Percentiles rank a stretch among this genome's conserved stretches.
Conservation (phyloP, 768 basidiomycete species). For the Xerocomus brunneocitrinus region DNA sequence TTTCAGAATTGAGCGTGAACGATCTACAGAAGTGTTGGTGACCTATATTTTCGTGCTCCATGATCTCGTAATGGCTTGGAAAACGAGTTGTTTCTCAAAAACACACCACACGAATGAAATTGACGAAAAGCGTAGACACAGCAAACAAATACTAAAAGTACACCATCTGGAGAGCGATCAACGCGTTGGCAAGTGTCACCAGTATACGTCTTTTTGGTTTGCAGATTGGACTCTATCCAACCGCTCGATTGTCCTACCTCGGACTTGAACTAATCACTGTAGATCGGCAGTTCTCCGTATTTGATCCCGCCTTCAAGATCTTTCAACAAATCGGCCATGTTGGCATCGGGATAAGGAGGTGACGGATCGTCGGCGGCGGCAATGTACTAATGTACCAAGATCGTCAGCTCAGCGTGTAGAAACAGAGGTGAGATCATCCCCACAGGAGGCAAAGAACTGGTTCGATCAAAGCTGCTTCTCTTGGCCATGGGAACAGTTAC, state of each 20-base stretch:
- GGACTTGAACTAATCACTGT: conserved; percentile 26
- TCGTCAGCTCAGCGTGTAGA: not conserved
- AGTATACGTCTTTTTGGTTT: not conserved
- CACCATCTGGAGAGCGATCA: conserved; percentile 11
- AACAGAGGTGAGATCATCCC: conserved; percentile 3
- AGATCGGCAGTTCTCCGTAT: conserved; percentile 41
- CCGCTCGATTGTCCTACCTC: not conserved
- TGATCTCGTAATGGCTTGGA: not conserved
- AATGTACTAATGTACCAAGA: conserved; percentile 33
- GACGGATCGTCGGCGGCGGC: conserved; percentile 34
- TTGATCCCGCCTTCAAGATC: conserved; percentile 25
- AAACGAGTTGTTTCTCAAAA: not conserved
- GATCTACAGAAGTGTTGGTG: conserved; percentile 2
- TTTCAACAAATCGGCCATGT: conserved; percentile 24
- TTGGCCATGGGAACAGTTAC: conserved; percentile 35
- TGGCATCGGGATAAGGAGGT: conserved; percentile 30
- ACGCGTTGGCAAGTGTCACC: conserved; percentile 13
- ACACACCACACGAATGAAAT: not conserved
- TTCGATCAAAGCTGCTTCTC: conserved; percentile 37
- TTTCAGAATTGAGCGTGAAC: not conserved
- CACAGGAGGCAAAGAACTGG: conserved; percentile 42
- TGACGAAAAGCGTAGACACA: not conserved
- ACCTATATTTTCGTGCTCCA: not conserved
- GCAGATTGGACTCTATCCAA: conserved; percentile 9
- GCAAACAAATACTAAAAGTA: not conserved